A percentile compares a stretch with the other conserved stretches of the same genome.
phyloP scores from a whole-genome alignment of 2,329 filamentous ascomycete species.

The Aureobasidium zeae region DNA sequence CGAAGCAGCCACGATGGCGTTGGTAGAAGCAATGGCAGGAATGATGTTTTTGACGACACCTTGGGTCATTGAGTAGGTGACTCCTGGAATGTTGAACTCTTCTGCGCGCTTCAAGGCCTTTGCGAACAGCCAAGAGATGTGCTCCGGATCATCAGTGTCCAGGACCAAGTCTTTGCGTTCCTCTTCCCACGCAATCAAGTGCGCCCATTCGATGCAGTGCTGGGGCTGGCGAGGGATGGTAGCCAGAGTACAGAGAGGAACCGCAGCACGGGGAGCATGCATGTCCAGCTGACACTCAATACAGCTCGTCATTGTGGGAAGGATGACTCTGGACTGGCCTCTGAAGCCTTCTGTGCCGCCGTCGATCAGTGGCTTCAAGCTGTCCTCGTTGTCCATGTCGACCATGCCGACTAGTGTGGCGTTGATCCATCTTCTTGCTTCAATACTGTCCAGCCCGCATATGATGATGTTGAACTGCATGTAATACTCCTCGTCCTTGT shows the following conservation, averaged over 20 bases:
- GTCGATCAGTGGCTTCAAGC: conserved; percentile 86
- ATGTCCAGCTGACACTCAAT: conserved; percentile 98
- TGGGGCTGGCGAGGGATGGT: conserved; percentile 94
- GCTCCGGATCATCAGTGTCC: conserved; percentile 92
- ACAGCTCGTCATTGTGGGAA: conserved; percentile 87
- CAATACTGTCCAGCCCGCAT: conserved; percentile 92
- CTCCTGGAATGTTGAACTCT: conserved; percentile 83
- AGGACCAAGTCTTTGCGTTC: conserved; percentile 46
- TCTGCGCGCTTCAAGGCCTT: conserved; percentile 71
- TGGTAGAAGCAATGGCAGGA: conserved; percentile 93
- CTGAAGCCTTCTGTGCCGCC: conserved; percentile 98
- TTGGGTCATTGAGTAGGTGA: conserved; percentile 92
- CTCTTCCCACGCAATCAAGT: conserved; percentile 92
- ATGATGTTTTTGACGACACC: conserved; percentile 99
- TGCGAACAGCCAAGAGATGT: conserved; percentile 93
- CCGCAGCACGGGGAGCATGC: conserved; percentile 93
- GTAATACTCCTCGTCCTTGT: conserved; percentile 93
- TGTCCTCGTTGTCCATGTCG: conserved; percentile 71
- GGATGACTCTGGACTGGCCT: conserved; percentile 83
- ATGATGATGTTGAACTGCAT: conserved; percentile 92
- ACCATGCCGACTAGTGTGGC: conserved; percentile 85
- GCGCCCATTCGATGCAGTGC: conserved; percentile 98
- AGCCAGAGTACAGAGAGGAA: conserved; percentile 91
- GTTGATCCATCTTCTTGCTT: conserved; percentile 98
- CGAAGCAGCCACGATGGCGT: conserved; percentile 88